Evolutionary conservation across 1,284 basidiomycete species (phyloP).

Genomic region (Gymnopus androsaceus): DNA sequence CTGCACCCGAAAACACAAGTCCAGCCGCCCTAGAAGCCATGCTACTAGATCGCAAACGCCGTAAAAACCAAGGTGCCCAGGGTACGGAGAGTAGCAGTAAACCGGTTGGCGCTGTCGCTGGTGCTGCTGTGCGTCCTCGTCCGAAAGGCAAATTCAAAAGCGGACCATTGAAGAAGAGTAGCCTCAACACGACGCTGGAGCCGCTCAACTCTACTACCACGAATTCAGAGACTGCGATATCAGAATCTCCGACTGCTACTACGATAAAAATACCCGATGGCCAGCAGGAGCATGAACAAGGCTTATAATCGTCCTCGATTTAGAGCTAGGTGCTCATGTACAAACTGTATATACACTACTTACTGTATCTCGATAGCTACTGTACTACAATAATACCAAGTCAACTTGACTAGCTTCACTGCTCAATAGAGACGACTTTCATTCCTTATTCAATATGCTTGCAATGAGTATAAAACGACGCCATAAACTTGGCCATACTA

Average conservation of each 20-base stretch:
- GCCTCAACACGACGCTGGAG: not conserved
- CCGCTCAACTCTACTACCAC: not conserved
- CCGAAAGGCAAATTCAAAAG: constrained; percentile 13
- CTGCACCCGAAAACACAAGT: not conserved
- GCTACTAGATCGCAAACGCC: constrained; percentile 16
- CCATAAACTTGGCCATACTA: too few species aligned
- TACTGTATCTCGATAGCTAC: too few species aligned
- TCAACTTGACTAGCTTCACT: too few species aligned
- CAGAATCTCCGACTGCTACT: not conserved
- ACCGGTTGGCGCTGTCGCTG: not conserved
- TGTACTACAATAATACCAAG: too few species aligned
- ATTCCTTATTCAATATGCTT: too few species aligned
- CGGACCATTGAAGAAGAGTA: constrained; percentile 10
- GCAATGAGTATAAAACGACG: too few species aligned
- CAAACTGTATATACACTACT: not conserved
- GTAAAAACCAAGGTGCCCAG: not conserved
- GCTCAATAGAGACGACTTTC: too few species aligned
- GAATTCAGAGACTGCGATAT: not conserved
- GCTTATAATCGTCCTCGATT: not conserved
- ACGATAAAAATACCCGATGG: not conserved
- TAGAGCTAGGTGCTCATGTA: not conserved
- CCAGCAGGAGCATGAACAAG: not conserved
- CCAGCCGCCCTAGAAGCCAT: constrained; percentile 6
- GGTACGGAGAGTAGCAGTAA: not conserved
- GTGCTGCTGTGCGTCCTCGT: not conserved